A percentile compares a stretch with the other conserved stretches of the same genome.
phyloP scores from a whole-genome alignment of 208 protist species.

The Leishmania mexicana region DNA sequence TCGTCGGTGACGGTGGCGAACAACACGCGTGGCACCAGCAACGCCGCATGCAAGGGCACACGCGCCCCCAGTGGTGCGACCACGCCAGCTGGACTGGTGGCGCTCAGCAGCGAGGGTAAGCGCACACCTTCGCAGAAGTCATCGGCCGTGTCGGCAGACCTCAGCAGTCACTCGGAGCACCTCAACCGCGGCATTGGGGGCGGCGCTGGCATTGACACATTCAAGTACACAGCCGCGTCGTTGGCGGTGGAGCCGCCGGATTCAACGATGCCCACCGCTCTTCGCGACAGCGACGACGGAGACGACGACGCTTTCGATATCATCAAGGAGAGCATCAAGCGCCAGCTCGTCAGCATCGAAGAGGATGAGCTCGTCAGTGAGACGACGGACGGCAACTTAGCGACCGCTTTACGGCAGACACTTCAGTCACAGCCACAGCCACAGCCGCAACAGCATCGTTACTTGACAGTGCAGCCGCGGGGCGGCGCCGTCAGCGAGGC shows the following conservation, averaged over 20 bases:
- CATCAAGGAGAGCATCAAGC: conserved; percentile 9
- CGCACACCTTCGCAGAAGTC: not conserved
- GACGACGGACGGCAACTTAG: no score
- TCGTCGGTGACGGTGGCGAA: not conserved
- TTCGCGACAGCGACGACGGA: conserved; percentile 4
- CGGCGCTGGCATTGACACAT: not conserved
- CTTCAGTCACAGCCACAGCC: not conserved
- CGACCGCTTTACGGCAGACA: not conserved
- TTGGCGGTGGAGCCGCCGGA: not conserved
- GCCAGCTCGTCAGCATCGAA: conserved; percentile 10
- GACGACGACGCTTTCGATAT: conserved; percentile 1
- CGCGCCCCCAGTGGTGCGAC: no score
- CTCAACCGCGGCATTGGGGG: not conserved
- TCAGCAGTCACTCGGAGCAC: not conserved
- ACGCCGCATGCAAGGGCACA: not conserved
- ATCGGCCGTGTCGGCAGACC: not conserved
- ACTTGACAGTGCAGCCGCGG: not conserved
- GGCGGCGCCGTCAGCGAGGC: not conserved
- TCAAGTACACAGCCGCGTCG: not conserved
- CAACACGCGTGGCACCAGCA: not conserved
- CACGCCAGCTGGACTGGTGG: not conserved
- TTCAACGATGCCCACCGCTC: not conserved
- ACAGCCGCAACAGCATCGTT: not conserved
- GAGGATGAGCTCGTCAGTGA: conserved; percentile 7
- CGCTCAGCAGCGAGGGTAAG: not conserved